Evolutionary conservation across 1,284 basidiomycete species (phyloP), one percentile per base, ranked within the genome.

Genomic region (Marasmius tenuissimus): DNA sequence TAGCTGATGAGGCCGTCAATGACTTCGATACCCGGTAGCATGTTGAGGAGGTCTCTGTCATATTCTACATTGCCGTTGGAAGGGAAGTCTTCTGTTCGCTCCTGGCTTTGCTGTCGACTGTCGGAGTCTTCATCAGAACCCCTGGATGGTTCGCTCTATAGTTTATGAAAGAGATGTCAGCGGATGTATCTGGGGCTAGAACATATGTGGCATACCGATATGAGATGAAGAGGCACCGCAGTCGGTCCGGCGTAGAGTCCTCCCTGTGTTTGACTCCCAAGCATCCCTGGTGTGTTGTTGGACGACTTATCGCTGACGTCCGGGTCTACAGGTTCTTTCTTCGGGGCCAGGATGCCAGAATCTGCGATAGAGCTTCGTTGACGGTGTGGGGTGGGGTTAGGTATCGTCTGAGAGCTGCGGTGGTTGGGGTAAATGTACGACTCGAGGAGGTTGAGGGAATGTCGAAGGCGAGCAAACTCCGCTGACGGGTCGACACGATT

Each of bases 221-320:
- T 76, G 51, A 92, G 78, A 71, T 90, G 86, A 0, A 86, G 86
- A 42, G 84, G 83, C 52, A 85, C 82, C 67, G 87, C 88, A 4
- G 90, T 92, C 45, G 89, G 83, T 39, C 90, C 90, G 45, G 88
- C 81, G 71, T 89, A 92, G 52, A 90, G 78, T 2, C 89, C 89
- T 18, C 87, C 84, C 63, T 84, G 81, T 1, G 80, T 81, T 65
- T 85, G 85, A 57, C 79, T 83, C 37, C 87, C 87, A 37, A 89
- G 78, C 76, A 88, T 85, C 8, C 88, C 89, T 34, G 88, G 89
- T 3, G 82, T 81, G 51, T 72, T 59, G 12, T 39, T 65, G 0
- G 71, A 70, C 51, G 75, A 72, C 67, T 82, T 84, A 52, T 83
- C 81, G 27, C 68, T 72, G 54, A 77, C 71, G 62, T 86, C 84